Conservation (phyloP, 305 asterid genomes). For the Fraxinus latifolia region DNA sequence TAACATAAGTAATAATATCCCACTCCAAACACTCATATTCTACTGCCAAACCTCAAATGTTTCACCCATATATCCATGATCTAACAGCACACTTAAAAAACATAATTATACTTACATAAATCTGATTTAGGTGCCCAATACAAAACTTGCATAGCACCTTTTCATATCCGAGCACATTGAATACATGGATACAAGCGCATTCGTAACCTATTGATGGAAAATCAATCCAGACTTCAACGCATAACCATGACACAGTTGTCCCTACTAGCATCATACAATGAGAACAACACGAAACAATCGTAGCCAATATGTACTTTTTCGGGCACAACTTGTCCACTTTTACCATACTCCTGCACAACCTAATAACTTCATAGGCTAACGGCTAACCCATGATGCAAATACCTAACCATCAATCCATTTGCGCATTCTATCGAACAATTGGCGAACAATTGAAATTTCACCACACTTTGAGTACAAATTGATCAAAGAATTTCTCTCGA, state of each 20-base stretch:
- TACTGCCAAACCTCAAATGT: constrained; percentile 38
- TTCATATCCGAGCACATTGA: constrained; percentile 38
- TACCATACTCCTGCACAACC: neutral
- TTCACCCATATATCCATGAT: constrained; percentile 8
- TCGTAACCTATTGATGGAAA: constrained; percentile 50
- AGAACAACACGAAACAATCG: constrained; percentile 44
- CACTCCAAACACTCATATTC: constrained; percentile 19
- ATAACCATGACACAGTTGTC: constrained; percentile 65
- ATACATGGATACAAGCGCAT: constrained; percentile 56
- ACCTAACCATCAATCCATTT: constrained; percentile 69
- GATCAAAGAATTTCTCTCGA: no score
- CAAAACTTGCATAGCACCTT: constrained; percentile 47
- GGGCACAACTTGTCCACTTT: constrained; percentile 37
- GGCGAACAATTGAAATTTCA: constrained; percentile 45
- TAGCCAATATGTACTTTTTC: constrained; percentile 52
- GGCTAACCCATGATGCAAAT: constrained; percentile 36
- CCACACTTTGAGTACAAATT: constrained; percentile 18
- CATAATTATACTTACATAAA: constrained; percentile 52
- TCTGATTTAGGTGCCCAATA: constrained; percentile 46
- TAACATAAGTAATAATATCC: constrained; percentile 56
- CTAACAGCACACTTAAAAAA: constrained; percentile 21
- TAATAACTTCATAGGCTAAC: no score
- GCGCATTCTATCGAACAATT: constrained; percentile 62
- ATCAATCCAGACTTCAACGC: constrained; percentile 62
- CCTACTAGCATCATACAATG: constrained; percentile 48